Base-by-base conservation (phyloP, 192 early-diverging fungal species). In the Backusella parvicylindrica region DNA sequence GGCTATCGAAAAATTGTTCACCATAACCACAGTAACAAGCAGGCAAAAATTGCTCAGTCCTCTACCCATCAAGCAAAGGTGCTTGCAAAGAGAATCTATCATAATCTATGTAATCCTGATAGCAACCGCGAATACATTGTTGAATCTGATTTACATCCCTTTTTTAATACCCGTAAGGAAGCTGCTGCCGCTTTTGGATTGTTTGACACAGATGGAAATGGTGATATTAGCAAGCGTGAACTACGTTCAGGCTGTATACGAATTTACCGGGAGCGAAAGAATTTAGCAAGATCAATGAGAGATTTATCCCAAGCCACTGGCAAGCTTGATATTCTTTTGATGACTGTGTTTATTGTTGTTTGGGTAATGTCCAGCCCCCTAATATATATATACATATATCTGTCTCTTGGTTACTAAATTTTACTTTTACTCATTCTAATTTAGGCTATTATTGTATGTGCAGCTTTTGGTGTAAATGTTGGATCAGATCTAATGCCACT, bases 171-270 rank as follows among this genome's bases (percentile, higher is more conserved):
- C 47, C 84, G 92, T 30, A 83, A 86, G 21, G 91, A 91, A 3
- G 94, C 96, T 2, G 80, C 88, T 28, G 87, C 91, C 75, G 96
- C 96, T 18, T 97, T 97, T 86, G 82, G 79, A n/a, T 82, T 96
- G 38, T 95, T 97, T 79, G 96, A 97, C 83, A 90, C 90, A 78
- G 95, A 98, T 84, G 88, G 86, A 30, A 95, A 94, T 78, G 95
- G 95, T 43, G 92, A 95, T 65, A 88, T 98, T 40, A 92, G 90
- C 72, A 88, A 89, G 49, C 84, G 85, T 31, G 96, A 98, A 79
- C 85, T 98, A 74, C 92, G 92, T 31, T 88, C 92, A 53, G 85
- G 86, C 30, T 90, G 95, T 50, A 79, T 96, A 37, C 84, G 85
- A 18, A 88, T 93, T 15, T 98, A 95, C 85, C 88, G 89, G 76